Percentiles rank a stretch among this genome's conserved stretches.
Conservation (phyloP, 148 eudicot species). For the Suaeda aralocaspica region DNA sequence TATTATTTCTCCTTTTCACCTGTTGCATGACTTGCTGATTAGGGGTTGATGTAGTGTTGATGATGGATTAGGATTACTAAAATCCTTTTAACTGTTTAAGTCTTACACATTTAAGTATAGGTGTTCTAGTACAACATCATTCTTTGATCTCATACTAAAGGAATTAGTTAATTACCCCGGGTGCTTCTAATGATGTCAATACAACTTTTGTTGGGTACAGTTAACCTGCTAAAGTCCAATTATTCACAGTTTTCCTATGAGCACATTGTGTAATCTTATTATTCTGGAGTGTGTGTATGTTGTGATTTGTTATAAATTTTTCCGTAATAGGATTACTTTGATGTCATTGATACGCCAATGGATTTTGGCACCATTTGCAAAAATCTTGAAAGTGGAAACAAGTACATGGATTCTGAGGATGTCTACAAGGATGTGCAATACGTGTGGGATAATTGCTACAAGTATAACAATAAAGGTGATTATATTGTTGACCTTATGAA, state of each 20-base stretch:
- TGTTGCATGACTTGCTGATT: background rate
- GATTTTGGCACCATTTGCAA: slow-evolving; percentile 84
- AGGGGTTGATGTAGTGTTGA: background rate
- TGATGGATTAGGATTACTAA: background rate
- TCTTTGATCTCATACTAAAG: background rate
- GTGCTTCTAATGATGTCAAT: background rate
- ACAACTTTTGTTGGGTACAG: background rate
- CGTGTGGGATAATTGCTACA: slow-evolving; percentile 87
- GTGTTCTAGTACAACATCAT: background rate
- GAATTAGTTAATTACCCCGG: background rate
- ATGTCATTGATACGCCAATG: slow-evolving; percentile 92
- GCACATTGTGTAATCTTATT: background rate
- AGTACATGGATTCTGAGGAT: slow-evolving; percentile 73
- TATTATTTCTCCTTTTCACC: background rate
- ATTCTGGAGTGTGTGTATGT: background rate
- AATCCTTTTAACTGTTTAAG: background rate
- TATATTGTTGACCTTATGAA: slow-evolving; percentile 91
- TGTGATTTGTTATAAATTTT: slow-evolving; percentile 3
- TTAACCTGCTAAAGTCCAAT: background rate
- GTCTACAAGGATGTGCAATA: slow-evolving; percentile 77
- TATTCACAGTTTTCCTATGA: background rate
- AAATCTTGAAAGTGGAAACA: slow-evolving; percentile 79
- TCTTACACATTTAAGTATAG: background rate
- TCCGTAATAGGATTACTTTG: slow-evolving; percentile 74
- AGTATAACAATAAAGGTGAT: slow-evolving; percentile 90